Evolutionary conservation across 139 green algal species (phyloP).

Genomic region (Chlorella sp.): DNA sequence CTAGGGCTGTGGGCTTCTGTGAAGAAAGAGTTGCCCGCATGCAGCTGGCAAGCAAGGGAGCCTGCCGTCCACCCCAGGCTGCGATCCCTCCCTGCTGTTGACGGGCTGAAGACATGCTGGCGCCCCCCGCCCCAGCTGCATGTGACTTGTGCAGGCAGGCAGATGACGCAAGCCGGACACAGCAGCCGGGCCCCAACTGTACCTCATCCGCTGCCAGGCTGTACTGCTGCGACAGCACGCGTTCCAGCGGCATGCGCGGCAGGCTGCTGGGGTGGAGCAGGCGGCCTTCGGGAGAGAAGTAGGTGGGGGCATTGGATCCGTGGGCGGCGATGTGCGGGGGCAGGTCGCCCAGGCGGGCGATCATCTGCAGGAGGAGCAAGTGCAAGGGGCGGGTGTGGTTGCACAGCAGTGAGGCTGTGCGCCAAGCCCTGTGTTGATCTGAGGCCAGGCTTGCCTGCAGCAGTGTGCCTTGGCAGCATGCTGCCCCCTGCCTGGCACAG

Average conservation of each 20-base stretch:
- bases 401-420: too few relatives aligned
- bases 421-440: too few relatives aligned
- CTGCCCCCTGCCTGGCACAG: neutral
- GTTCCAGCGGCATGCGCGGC: conserved; percentile 88
- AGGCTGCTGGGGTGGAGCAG: conserved; percentile 77
- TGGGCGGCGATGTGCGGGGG: conserved; percentile 75
- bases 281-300: conserved; percentile 91
- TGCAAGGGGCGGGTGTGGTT: too few relatives aligned
- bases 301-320: conserved; percentile 85
- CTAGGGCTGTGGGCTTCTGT: neutral
- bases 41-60: neutral
- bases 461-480: neutral
- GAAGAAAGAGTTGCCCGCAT: neutral
- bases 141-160: neutral
- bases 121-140: neutral
- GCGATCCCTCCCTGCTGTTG: neutral
- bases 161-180: neutral
- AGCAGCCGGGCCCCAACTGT: neutral
- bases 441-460: too few relatives aligned
- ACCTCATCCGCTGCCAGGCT: conserved; percentile 83
- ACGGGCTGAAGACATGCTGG: too few relatives aligned
- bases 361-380: conserved; percentile 73
- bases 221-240: conserved; percentile 96
- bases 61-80: too few relatives aligned
- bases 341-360: conserved; percentile 93